Evolutionary conservation across 2,329 filamentous ascomycete species (phyloP), one percentile per base, ranked within the genome.

Genomic region (Neospermospora avenae): DNA sequence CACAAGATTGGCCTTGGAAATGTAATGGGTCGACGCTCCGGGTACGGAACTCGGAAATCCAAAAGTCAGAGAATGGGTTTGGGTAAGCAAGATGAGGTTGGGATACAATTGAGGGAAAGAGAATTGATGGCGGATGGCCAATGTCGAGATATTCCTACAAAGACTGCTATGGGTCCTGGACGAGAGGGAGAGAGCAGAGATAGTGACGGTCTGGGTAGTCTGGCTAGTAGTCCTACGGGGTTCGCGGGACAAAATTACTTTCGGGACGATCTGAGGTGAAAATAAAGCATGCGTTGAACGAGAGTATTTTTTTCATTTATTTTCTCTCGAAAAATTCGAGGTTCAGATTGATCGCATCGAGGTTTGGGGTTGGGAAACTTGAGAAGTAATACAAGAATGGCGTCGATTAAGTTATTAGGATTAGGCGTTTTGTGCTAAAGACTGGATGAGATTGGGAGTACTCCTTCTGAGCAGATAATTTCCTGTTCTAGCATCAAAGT

Each of bases 31-130:
- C 61, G 70, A 18, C 49, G 65, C 8, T 65, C 59, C 4, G 69
- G 69, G 42, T 72, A 72, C 48, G 68, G 69, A n/a, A 62, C 62
- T 28, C 58, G 68, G 2, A 68, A 70, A 57, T 71, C 69, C 2
- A 61, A 61, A 18, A 59, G 58, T n/a, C 66, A 71, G 58, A 67
- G 70, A 48, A 28, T 72, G 41, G 68, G 70, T 6, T 35, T 68
- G 35, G 58, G 63, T 5, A 66, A 63, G 55, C 68, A 66, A 14
- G 52, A 42, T 3, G 18, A 42, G n/a, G 64, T 49, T 28, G 66
- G 53, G 10, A 70, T 71, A 22, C 54, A 62, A 42, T 52, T 71
- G 41, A 59, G 60, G 20, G 65, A 68, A 22, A 68, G 65, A 22
- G 69, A 70, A 20, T 52, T 68, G 49, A 52, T 25, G 34, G 45